phyloP scores from a whole-genome alignment of 352 stramenopile genomes.

The Plasmopara halstedii region DNA sequence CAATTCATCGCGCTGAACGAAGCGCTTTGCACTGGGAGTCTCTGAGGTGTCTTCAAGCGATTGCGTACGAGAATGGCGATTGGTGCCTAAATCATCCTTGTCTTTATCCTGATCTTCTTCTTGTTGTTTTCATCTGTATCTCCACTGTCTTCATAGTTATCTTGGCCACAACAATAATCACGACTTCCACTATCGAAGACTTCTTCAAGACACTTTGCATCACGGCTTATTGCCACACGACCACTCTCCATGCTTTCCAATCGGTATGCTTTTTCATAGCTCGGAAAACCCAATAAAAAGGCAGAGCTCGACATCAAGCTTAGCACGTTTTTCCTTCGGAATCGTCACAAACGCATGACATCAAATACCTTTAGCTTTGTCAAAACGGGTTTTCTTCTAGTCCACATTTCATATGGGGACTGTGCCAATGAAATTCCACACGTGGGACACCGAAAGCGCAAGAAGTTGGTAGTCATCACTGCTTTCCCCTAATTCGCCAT shows the following conservation, averaged over 20 bases:
- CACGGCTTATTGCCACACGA: background rate
- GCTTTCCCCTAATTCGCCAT: background rate
- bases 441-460: background rate
- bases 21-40: too few species aligned
- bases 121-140: background rate
- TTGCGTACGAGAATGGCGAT: too few species aligned
- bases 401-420: background rate
- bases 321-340: background rate
- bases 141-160: background rate
- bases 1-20: too few species aligned
- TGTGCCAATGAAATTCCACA: background rate
- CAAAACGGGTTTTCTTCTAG: background rate
- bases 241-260: background rate
- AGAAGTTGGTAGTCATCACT: background rate
- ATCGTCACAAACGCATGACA: background rate
- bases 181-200: background rate
- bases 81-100: background rate
- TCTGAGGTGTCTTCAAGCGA: too few species aligned
- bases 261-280: background rate
- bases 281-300: background rate
- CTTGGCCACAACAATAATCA: background rate
- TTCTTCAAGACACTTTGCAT: background rate
- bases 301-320: background rate
- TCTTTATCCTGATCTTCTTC: background rate
- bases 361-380: background rate